phyloP scores from a whole-genome alignment of 2,329 filamentous ascomycete species.

The Aspergillus sp. region DNA sequence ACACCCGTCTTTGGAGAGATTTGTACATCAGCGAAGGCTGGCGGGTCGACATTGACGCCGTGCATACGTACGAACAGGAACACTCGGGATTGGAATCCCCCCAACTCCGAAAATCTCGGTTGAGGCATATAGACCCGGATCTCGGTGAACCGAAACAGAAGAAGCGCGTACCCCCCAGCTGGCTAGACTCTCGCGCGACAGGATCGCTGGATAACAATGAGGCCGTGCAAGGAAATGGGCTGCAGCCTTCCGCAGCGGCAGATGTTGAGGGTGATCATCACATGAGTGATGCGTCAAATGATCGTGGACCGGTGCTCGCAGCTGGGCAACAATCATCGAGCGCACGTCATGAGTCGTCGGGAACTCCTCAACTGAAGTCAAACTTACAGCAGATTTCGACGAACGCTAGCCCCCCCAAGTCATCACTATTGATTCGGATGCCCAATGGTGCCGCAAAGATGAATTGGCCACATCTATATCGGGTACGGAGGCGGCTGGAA shows the following conservation, averaged over 20 bases:
- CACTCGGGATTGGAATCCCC: slow-evolving; percentile 40
- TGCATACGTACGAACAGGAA: slow-evolving; percentile 65
- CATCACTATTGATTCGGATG: slow-evolving; percentile 35
- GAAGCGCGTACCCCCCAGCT: slow-evolving; percentile 52
- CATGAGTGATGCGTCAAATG: slow-evolving; percentile 44
- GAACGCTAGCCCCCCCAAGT: slow-evolving; percentile 23
- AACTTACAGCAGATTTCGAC: slow-evolving; percentile 19
- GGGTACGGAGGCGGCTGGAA: slow-evolving; percentile 80
- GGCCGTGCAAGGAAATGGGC: slow-evolving; percentile 7
- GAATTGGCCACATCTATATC: slow-evolving; percentile 93
- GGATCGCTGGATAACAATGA: slow-evolving; percentile 18
- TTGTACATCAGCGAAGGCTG: slow-evolving; percentile 86
- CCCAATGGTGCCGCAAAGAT: slow-evolving; percentile 55
- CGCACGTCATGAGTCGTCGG: slow-evolving; percentile 12
- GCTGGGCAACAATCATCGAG: slow-evolving; percentile 22
- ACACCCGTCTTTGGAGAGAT: slow-evolving; percentile 82
- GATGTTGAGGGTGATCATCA: slow-evolving; percentile 45
- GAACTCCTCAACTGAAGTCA: slow-evolving; percentile 12
- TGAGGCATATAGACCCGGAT: slow-evolving; percentile 50
- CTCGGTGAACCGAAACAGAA: slow-evolving; percentile 54
- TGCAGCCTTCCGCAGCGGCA: slow-evolving; percentile 15
- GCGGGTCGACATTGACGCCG: slow-evolving; percentile 68
- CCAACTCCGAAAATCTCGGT: slow-evolving; percentile 49
- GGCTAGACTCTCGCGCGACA: slow-evolving; percentile 43
- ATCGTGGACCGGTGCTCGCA: slow-evolving; percentile 19